These are phyloP conservation scores for Fusarium pseudocircinatum DNA, from an alignment of 2,329 filamentous ascomycete genomes.

Conservation along the genomic window DNA sequence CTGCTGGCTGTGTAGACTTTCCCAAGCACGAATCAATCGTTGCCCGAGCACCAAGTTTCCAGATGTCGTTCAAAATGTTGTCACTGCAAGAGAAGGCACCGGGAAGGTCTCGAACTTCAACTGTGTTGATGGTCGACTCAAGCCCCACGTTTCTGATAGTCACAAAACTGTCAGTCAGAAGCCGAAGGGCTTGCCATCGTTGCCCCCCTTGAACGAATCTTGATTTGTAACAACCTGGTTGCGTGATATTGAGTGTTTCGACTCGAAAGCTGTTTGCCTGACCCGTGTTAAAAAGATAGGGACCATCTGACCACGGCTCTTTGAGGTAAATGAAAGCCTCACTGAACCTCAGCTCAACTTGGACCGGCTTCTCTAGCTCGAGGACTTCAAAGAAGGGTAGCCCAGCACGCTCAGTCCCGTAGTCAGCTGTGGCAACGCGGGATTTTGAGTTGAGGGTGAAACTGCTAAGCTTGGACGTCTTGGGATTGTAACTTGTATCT, in stretches of 20 bases:
- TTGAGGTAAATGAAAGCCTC: not conserved
- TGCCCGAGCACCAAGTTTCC: not conserved
- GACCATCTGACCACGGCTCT: conserved; percentile 3
- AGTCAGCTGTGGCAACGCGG: not conserved
- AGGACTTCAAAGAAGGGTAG: not conserved
- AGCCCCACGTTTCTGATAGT: not conserved
- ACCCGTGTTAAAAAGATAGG: not conserved
- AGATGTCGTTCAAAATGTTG: conserved; percentile 1
- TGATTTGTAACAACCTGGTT: not conserved
- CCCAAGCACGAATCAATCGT: not conserved
- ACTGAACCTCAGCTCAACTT: not conserved
- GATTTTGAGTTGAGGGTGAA: not conserved
- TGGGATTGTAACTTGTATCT: conserved; percentile 11
- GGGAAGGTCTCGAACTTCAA: not conserved
- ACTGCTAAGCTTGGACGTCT: not conserved
- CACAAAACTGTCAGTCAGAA: not conserved
- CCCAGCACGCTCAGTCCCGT: not conserved
- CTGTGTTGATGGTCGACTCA: not conserved
- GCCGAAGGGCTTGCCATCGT: not conserved
- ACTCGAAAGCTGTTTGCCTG: conserved; percentile 3
- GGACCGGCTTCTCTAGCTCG: not conserved
- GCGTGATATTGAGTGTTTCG: conserved; percentile 7
- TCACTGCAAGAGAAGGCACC: not conserved
- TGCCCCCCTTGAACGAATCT: conserved; percentile 7
- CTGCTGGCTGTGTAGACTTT: not conserved